These are phyloP conservation scores for Wickerhamiella vanderwaltii DNA, from an alignment of 805 yeast genomes.

Conservation along the genomic window DNA sequence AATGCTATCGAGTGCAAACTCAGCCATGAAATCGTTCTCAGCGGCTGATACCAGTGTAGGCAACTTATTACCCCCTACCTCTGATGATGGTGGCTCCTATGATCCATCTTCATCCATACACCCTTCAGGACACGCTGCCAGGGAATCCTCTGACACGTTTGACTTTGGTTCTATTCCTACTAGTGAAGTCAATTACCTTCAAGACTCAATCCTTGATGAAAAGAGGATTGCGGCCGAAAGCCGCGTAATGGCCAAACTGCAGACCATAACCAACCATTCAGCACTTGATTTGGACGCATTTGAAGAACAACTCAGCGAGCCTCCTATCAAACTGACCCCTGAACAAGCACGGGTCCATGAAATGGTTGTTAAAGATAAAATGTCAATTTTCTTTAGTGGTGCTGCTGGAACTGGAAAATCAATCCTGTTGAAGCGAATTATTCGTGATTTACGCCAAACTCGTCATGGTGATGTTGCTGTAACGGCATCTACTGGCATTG, in stretches of 20 bases:
- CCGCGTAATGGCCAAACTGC: not conserved
- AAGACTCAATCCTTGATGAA: not conserved
- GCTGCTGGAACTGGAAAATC: constrained; percentile 99
- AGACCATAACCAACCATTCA: not conserved
- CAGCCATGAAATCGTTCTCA: too few relatives aligned
- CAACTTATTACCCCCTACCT: too few relatives aligned
- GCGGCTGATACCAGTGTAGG: too few relatives aligned
- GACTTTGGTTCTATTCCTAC: not conserved
- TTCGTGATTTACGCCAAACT: constrained; percentile 36
- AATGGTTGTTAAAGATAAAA: constrained; percentile 45
- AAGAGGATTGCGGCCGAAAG: not conserved
- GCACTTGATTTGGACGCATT: not conserved
- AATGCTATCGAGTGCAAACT: too few relatives aligned
- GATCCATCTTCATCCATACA: too few relatives aligned
- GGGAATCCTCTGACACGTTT: not conserved
- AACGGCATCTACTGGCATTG: constrained; percentile 93
- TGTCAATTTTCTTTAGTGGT: constrained; percentile 81
- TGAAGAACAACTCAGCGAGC: not conserved
- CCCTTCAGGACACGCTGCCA: too few relatives aligned
- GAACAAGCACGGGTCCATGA: constrained; percentile 50
- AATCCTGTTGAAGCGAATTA: constrained; percentile 60
- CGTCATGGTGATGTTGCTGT: constrained; percentile 54
- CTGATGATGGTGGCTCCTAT: too few relatives aligned
- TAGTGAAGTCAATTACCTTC: not conserved
- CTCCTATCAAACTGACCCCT: constrained; percentile 1